Percentiles rank a stretch among this genome's conserved stretches.
Evolutionary conservation across 2,329 filamentous ascomycete genomes (phyloP).

Genomic region (Colletotrichum euphorbiae): DNA sequence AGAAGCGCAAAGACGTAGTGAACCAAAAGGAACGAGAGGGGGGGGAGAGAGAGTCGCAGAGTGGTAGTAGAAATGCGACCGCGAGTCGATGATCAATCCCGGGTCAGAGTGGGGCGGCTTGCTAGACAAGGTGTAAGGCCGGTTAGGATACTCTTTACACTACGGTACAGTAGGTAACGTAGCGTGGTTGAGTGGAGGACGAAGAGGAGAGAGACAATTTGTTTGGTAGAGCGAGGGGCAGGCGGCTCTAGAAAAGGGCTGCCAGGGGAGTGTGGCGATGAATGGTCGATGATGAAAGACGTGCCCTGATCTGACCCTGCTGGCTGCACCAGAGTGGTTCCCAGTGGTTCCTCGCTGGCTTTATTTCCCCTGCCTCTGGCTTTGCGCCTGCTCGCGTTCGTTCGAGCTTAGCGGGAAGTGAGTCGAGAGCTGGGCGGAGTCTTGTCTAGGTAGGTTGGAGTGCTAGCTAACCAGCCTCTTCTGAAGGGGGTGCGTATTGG

Average conservation of each 20-base stretch:
- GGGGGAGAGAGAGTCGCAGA: slow-evolving; percentile 35
- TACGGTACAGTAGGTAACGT: slow-evolving; percentile 18
- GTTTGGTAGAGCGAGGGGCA: slow-evolving; percentile 38
- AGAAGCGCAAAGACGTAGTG: slow-evolving; percentile 12
- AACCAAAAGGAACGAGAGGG: slow-evolving; percentile 36
- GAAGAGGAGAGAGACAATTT: slow-evolving; percentile 39
- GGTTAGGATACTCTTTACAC: slow-evolving; percentile 26
- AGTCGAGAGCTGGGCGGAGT: slow-evolving; percentile 36
- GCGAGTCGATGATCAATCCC: slow-evolving; percentile 37
- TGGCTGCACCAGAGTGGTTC: slow-evolving; percentile 38
- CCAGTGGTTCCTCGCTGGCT: slow-evolving; percentile 38
- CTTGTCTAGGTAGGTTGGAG: slow-evolving; percentile 20
- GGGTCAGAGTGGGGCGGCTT: slow-evolving; percentile 33
- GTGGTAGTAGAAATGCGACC: slow-evolving; percentile 38
- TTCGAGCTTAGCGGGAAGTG: slow-evolving; percentile 33
- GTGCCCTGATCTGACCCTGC: slow-evolving; percentile 39
- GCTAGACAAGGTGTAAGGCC: slow-evolving; percentile 34
- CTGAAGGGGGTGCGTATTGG: slow-evolving; percentile 19
- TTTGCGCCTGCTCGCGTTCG: slow-evolving; percentile 39
- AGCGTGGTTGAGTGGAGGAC: slow-evolving; percentile 34
- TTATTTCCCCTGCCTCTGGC: slow-evolving; percentile 38
- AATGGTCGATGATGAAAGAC: slow-evolving; percentile 42
- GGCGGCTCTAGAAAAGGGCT: slow-evolving; percentile 39
- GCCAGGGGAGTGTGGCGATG: slow-evolving; percentile 41
- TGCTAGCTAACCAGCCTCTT: slow-evolving; percentile 33